phyloP scores from a whole-genome alignment of 768 basidiomycete genomes.

The Ephemerocybe angulata region DNA sequence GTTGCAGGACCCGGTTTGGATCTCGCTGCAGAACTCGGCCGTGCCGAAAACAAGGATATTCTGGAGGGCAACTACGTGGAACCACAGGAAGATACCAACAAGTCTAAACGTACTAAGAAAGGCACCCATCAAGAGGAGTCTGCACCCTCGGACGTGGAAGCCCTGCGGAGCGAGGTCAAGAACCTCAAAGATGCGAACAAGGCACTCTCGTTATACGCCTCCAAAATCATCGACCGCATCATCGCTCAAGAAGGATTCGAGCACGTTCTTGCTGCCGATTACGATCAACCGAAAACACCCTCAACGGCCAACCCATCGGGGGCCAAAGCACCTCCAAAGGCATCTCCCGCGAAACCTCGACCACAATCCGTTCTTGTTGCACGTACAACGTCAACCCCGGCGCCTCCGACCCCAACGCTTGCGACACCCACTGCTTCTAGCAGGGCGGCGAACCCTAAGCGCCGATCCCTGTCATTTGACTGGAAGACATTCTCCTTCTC shows the following conservation, averaged over 20 bases:
- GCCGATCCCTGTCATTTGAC: slow-evolving; percentile 80
- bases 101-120: slow-evolving; percentile 49
- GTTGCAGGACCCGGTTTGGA: slow-evolving; percentile 88
- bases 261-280: slow-evolving; percentile 92
- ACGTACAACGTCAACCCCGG: slow-evolving; percentile 34
- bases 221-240: slow-evolving; percentile 97
- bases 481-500: slow-evolving; percentile 72
- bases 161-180: slow-evolving; percentile 84
- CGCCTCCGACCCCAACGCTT: slow-evolving; percentile 30
- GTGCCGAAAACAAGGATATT: slow-evolving; percentile 86
- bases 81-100: slow-evolving; percentile 46
- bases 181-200: slow-evolving; percentile 94
- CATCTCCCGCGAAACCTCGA: slow-evolving; percentile 43
- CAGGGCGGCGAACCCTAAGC: slow-evolving; percentile 33
- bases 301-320: slow-evolving; percentile 29
- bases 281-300: slow-evolving; percentile 56
- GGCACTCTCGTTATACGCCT: slow-evolving; percentile 90
- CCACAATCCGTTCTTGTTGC: slow-evolving; percentile 60
- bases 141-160: slow-evolving; percentile 56
- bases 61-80: slow-evolving; percentile 54
- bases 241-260: slow-evolving; percentile 96
- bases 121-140: slow-evolving; percentile 38
- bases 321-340: slow-evolving; percentile 24
- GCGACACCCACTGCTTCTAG: slow-evolving; percentile 16
- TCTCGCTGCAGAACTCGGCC: slow-evolving; percentile 86